phyloP scores from a whole-genome alignment of 371 early-diverging fungal genomes.

The Phascolomyces articulosus region DNA sequence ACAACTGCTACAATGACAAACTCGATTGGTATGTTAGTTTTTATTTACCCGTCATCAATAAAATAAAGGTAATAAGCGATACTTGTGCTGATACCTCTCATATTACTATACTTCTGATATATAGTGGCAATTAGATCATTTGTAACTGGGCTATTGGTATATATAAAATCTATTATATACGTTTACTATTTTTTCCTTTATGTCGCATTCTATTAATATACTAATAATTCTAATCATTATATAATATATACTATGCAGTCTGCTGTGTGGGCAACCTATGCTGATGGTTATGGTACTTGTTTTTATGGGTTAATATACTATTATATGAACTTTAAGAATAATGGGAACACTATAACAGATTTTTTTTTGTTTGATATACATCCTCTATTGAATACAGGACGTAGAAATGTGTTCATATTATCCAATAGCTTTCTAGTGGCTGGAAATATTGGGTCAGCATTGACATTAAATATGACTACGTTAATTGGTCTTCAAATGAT shows the following conservation, averaged over 20 bases:
- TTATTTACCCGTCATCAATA: too few species aligned
- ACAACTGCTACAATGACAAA: not conserved
- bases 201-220: not conserved
- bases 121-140: too few species aligned
- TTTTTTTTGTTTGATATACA: not conserved
- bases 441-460: conserved; percentile 38
- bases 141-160: too few species aligned
- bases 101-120: too few species aligned
- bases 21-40: not conserved
- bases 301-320: too few species aligned
- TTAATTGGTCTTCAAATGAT: conserved; percentile 38
- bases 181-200: not conserved
- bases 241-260: not conserved
- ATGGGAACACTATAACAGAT: too few species aligned
- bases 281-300: not conserved
- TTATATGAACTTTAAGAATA: too few species aligned
- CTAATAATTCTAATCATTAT: not conserved
- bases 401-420: conserved; percentile 38
- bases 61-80: too few species aligned
- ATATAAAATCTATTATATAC: too few species aligned
- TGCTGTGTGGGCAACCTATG: not conserved
- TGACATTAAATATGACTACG: conserved; percentile 43
- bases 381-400: conserved; percentile 24
- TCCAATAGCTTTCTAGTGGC: conserved; percentile 33
- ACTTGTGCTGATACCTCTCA: too few species aligned